These are phyloP conservation scores for Capsicum chinense DNA, from an alignment of 257 asterid species.

Conservation along the genomic window DNA sequence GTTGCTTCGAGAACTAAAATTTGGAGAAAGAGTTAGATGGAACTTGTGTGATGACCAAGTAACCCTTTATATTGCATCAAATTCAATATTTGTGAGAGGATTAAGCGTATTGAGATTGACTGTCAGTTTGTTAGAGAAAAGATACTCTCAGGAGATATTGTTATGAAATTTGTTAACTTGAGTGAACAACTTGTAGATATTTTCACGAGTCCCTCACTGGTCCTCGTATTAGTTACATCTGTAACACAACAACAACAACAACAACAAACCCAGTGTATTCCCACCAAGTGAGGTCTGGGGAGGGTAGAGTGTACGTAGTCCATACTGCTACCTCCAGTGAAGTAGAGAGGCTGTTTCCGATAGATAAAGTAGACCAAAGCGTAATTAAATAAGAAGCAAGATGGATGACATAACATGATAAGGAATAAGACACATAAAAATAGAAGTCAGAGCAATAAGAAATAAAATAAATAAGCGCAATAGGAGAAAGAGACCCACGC, in stretches of 20 bases:
- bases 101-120: background rate
- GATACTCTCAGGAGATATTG: background rate
- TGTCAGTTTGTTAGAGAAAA: background rate
- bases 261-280: no score
- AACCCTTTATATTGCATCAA: background rate
- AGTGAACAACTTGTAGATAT: background rate
- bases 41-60: background rate
- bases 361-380: no score
- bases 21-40: background rate
- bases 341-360: no score
- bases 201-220: background rate
- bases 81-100: background rate
- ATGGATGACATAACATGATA: no score
- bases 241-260: background rate
- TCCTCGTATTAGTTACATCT: background rate
- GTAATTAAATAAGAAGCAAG: no score
- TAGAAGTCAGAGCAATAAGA: no score
- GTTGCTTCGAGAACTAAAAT: background rate
- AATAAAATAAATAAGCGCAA: no score
- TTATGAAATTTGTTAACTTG: background rate
- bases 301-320: no score
- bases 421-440: no score
- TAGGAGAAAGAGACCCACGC: no score
- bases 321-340: no score
- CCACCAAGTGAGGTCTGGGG: no score